These are phyloP conservation scores for Curvularia verruculosa DNA, from an alignment of 2,329 filamentous ascomycete genomes.

Conservation along the genomic window DNA sequence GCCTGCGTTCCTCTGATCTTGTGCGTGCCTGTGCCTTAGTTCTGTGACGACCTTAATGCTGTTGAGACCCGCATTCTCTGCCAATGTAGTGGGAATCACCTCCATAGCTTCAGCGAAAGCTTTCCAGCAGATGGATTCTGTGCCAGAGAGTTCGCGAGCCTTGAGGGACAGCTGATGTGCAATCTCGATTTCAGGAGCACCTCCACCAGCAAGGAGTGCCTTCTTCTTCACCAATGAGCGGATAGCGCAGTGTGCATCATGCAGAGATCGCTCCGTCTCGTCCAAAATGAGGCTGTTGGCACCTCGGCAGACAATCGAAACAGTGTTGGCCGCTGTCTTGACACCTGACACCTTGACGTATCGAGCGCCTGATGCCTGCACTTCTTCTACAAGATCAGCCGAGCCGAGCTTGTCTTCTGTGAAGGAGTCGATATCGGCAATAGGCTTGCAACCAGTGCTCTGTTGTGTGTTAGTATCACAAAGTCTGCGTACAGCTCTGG, in stretches of 20 bases:
- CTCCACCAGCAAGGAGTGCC: slow-evolving; percentile 95
- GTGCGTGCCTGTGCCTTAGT: slow-evolving; percentile 88
- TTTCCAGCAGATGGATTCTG: slow-evolving; percentile 98
- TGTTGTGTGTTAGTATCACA: slow-evolving; percentile 12
- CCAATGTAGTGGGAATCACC: slow-evolving; percentile 93
- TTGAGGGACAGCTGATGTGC: slow-evolving; percentile 83
- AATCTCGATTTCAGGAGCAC: slow-evolving; percentile 95
- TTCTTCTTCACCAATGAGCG: slow-evolving; percentile 99
- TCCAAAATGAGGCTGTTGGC: slow-evolving; percentile 94
- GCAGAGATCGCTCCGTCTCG: slow-evolving; percentile 93
- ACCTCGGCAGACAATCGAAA: slow-evolving; percentile 92
- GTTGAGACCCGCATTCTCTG: slow-evolving; percentile 96
- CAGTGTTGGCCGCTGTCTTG: slow-evolving; percentile 80
- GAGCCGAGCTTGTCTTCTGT: slow-evolving; percentile 96
- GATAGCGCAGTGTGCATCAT: slow-evolving; percentile 97
- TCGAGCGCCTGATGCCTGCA: slow-evolving; percentile 82
- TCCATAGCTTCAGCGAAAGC: slow-evolving; percentile 98
- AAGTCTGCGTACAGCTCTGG: slow-evolving; percentile 16
- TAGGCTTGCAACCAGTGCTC: slow-evolving; percentile 97
- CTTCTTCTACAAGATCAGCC: slow-evolving; percentile 92
- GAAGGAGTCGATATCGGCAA: slow-evolving; percentile 98
- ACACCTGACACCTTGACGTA: slow-evolving; percentile 96
- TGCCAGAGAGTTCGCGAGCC: slow-evolving; percentile 82
- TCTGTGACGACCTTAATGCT: slow-evolving; percentile 99
- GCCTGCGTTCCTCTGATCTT: slow-evolving; percentile 93